A percentile compares a stretch with the other conserved stretches of the same genome.
Evolutionary conservation across 495 filamentous ascomycete species (phyloP).

Genomic region (Podospora conica): DNA sequence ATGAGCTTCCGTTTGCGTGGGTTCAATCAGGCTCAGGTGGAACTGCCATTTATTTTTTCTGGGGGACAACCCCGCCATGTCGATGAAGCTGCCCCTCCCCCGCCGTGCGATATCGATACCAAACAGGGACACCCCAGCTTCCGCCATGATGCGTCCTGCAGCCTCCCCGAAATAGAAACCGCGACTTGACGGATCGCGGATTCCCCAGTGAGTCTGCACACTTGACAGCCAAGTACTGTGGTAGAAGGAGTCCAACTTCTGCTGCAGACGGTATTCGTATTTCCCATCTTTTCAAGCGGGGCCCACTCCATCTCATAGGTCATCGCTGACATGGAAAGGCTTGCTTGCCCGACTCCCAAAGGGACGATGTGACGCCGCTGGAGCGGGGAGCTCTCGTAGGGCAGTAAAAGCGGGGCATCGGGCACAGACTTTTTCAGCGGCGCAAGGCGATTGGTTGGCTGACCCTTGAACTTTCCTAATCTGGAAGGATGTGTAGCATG

Average conservation of each 20-base stretch:
- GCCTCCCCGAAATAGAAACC: constrained; percentile 6
- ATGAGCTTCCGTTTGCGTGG: too few species aligned
- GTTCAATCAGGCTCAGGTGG: too few species aligned
- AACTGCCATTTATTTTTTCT: too few species aligned
- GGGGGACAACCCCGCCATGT: constrained; percentile 3
- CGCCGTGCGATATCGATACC: constrained; percentile 6
- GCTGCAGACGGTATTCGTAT: background rate
- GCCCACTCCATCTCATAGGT: background rate
- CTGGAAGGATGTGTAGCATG: constrained; percentile 21
- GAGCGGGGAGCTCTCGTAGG: background rate
- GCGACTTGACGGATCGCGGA: background rate
- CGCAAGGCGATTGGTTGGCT: constrained; percentile 13
- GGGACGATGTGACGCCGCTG: background rate
- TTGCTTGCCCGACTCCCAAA: too few species aligned
- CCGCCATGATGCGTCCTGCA: constrained; percentile 1
- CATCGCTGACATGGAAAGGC: background rate
- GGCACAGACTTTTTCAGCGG: background rate
- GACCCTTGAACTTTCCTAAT: constrained; percentile 20
- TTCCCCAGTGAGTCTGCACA: background rate
- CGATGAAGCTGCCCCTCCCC: constrained; percentile 1
- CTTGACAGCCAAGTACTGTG: background rate
- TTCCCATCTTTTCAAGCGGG: background rate
- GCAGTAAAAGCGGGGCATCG: background rate
- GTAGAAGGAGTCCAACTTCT: background rate
- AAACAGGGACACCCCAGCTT: constrained; percentile 6